These are phyloP conservation scores for Seiridium unicorne DNA, from an alignment of 2,329 filamentous ascomycete genomes.

Conservation along the genomic window DNA sequence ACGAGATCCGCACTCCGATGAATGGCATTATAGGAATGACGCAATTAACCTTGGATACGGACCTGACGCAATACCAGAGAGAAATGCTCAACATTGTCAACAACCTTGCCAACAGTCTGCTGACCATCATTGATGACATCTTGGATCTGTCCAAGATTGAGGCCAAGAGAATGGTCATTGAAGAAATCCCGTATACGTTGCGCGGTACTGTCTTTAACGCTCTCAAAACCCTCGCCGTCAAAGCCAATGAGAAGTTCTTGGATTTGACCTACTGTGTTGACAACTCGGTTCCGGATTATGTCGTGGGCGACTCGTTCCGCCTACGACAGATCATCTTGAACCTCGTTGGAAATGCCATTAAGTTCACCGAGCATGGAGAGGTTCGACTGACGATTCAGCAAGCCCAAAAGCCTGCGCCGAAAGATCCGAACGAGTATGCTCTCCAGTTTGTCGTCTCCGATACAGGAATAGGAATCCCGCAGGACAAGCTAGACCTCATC, in stretches of 20 bases:
- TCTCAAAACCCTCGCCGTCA: slow-evolving; percentile 92
- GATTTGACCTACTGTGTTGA: slow-evolving; percentile 93
- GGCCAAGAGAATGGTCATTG: slow-evolving; percentile 96
- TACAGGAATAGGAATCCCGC: slow-evolving; percentile 93
- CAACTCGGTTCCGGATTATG: slow-evolving; percentile 89
- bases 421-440: slow-evolving; percentile 74
- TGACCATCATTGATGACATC: slow-evolving; percentile 93
- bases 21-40: slow-evolving; percentile 99
- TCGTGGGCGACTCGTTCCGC: slow-evolving; percentile 95
- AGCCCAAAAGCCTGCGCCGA: slow-evolving; percentile 61
- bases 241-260: slow-evolving; percentile 93
- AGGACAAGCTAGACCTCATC: slow-evolving; percentile 93
- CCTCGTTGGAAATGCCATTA: slow-evolving; percentile 96
- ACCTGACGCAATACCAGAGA: slow-evolving; percentile 90
- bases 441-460: slow-evolving; percentile 96
- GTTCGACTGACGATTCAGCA: slow-evolving; percentile 89
- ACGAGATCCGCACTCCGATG: slow-evolving; percentile 96
- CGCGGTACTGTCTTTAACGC: slow-evolving; percentile 96
- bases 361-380: slow-evolving; percentile 96
- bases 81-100: slow-evolving; percentile 99
- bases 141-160: slow-evolving; percentile 80
- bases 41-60: slow-evolving; percentile 90
- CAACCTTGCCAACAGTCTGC: slow-evolving; percentile 89
- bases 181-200: slow-evolving; percentile 94
- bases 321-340: slow-evolving; percentile 96